Evolutionary conservation across 768 basidiomycete species (phyloP), one percentile per base, ranked within the genome.

Genomic region (Boletus vinaceobasis): DNA sequence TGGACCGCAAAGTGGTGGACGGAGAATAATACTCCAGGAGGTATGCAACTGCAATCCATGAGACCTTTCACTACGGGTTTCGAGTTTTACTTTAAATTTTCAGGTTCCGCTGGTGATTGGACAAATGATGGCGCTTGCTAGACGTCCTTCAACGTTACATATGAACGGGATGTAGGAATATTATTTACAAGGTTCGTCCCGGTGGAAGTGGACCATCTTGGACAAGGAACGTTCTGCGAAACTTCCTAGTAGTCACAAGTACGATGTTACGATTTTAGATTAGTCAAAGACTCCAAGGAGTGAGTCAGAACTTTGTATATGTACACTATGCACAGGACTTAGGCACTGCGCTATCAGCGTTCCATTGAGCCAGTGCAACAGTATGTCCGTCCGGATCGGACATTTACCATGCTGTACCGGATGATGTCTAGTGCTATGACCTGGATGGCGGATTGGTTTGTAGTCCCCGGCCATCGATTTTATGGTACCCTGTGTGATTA

Each of bases 1-100:
- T 79, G 75, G 75, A 78, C 76, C 13, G 83, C 84, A 3, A 76
- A 81, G 51, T 86, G 81, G 79, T 85, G 86, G 84, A 79, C 82
- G 17, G 70, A 86, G 64, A 75, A 73, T 40, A 78, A 84, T 61
- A 74, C 65, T 39, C 85, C 84, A 9, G 67, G 74, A 57, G 71
- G 75, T 74, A 59, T 43, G 68, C 43, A 37, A 23, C 26, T 15
- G 36, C 9, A 11, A 42, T 32, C 35, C 29, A 53, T 17, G 17
- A 17, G 10, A 19, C 35, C n/a, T 26, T 39, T 29, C 13, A 14
- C 10, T 29, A 33, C 19, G 4, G 3, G 19, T 35, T 35, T 19
- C 17, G 17, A 48, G 13, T 26, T 14, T 14, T n/a, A 11, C 27
- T 19, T 7, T 23, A 23, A 23, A 31, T 23, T 39, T 46, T 31